Evolutionary conservation across 768 basidiomycete genomes (phyloP), one percentile per base, ranked within the genome.

Genomic region (Collybia sordida): DNA sequence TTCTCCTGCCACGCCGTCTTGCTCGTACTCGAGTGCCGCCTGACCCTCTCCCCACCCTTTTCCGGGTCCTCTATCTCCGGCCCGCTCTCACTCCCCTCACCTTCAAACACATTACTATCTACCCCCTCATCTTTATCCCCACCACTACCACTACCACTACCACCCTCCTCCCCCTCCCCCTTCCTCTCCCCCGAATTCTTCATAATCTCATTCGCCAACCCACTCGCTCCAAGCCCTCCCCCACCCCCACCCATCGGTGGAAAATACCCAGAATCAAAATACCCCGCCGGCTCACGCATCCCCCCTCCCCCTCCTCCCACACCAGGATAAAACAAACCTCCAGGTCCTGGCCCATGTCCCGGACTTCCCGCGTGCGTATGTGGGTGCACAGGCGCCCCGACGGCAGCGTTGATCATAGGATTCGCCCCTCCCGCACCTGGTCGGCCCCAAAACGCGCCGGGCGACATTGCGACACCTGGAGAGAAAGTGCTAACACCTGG

Each of bases 391-490:
- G 77, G 77, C 18, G 74, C 75, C 1, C 77, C 77, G 1, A 77
- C 75, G 27, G 77, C 72, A 3, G 74, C 68, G 42, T 77, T 76
- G 39, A 75, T 75, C 45, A 66, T 67, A 24, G 74, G 71, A 47
- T 77, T 74, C 40, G 66, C 58, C 17, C 61, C 66, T 9, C 74
- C 79, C 28, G 77, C 66, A 17, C 72, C 79, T 27, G 78, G 82
- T 55, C 69, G 80, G 42, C 80, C 86, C 83, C 83, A 93, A 66
- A 86, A 88, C 34, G 82, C 81, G 12, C 84, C 87, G 23, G 89
- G 88, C 14, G 81, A 83, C 79, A 90, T 86, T 14, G 83, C 74
- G 11, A 81, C 73, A 21, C 82, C 84, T 1, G 91, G 90, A 0
- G 89, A 86, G 72, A 90, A 85, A 22, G 80, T 45, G 31, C 45